Evolutionary conservation across 1,139 yeast species (phyloP), one percentile per base, ranked within the genome.

Genomic region (Suhomyces anneliseae): DNA sequence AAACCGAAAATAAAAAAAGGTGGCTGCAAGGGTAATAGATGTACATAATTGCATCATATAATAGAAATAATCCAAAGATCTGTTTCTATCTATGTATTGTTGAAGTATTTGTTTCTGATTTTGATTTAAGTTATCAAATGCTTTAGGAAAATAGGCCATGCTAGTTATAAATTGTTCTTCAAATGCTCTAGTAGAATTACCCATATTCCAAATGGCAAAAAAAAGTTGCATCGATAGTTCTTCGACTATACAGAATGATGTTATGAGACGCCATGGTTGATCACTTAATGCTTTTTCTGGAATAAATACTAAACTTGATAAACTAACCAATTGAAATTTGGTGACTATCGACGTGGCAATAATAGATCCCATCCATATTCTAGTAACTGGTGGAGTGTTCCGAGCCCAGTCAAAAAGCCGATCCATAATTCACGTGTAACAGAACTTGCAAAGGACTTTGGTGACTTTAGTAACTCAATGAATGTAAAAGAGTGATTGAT

Each of bases 201-300:
- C 50, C 6, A 62, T 49, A 27, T 57, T 54, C 53, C 57, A 57
- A 6, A 67, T 38, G 8, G 49, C 49, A 31, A 64, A 50, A 9
- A 67, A 14, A 33, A 68, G 50, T 24, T 54, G 54, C 38, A 65
- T 36, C 35, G 62, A 59, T 14, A 71, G 47, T 11, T 63, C 67
- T 2, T 68, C 73, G 44, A 65, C 62, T 46, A 60, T 65, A 47
- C 67, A 64, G 54, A 72, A 74, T 8, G 70, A 55, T 2, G 76
- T 68, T 6, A 71, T 24, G 6, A 72, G 46, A 42, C 78, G 55
- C 78, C 78, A 74, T 10, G 70, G 70, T 53, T 74, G 69, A 11
- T 48, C 44, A 6, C 54, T 42, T 37, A 66, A 57, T 10, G 66
- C 66, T 43, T 54, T 55, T 39, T 62, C 66, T 8, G 72, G 65